A percentile compares a stretch with the other conserved stretches of the same genome.
Evolutionary conservation across 768 basidiomycete genomes (phyloP).

Genomic region (Naganishia vishniacii): DNA sequence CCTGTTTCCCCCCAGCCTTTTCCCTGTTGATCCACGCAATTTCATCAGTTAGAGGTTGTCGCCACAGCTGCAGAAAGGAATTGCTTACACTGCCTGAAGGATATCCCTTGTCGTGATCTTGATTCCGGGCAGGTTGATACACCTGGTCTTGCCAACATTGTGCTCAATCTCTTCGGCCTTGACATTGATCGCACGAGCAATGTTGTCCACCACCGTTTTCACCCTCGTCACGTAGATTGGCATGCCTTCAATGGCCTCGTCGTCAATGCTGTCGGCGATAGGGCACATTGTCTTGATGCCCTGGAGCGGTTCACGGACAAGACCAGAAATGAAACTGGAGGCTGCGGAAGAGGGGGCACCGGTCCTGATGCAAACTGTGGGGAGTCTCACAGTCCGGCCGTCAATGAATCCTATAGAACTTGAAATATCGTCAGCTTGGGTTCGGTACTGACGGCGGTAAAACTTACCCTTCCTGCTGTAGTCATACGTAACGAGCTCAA

Average conservation of each 20-base stretch:
- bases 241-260: constrained; percentile 52
- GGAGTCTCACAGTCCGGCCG: constrained; percentile 45
- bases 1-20: constrained; percentile 55
- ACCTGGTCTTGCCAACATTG: constrained; percentile 51
- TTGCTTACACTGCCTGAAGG: constrained; percentile 53
- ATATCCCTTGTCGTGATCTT: constrained; percentile 58
- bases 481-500: constrained; percentile 47
- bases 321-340: constrained; percentile 49
- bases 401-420: constrained; percentile 40
- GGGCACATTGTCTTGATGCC: constrained; percentile 41
- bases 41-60: neutral
- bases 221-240: constrained; percentile 56
- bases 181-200: constrained; percentile 55
- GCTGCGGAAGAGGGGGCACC: constrained; percentile 48
- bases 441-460: neutral
- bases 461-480: constrained; percentile 45
- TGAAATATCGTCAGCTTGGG: neutral
- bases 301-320: constrained; percentile 48
- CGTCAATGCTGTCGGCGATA: constrained; percentile 39
- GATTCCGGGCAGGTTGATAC: constrained; percentile 61
- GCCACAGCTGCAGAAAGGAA: neutral
- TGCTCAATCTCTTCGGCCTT: constrained; percentile 50
- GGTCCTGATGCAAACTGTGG: constrained; percentile 46
- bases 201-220: constrained; percentile 56
- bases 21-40: constrained; percentile 30